Conservation (phyloP, 371 early-diverging fungal species). For the Mucor lusitanicus region DNA sequence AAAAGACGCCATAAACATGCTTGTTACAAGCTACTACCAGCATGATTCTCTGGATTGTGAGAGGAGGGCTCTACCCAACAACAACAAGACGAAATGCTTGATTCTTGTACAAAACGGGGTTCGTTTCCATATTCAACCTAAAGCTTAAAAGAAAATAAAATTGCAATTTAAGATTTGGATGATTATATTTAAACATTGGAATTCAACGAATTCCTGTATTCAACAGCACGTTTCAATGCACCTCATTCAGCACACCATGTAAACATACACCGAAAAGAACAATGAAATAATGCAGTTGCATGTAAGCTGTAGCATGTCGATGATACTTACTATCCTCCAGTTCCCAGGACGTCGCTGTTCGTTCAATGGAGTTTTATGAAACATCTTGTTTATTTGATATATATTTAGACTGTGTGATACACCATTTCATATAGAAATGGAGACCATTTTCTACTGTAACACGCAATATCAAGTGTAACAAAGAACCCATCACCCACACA, state of each 20-base stretch:
- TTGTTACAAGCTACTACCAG: too few relatives aligned
- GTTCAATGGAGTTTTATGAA: neutral
- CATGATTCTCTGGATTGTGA: too few relatives aligned
- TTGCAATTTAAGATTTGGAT: neutral
- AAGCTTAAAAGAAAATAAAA: neutral
- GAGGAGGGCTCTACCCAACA: too few relatives aligned
- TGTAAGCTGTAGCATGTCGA: neutral
- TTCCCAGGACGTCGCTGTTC: neutral
- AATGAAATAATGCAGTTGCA: neutral
- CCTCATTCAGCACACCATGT: neutral
- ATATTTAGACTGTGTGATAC: neutral
- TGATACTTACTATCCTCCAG: neutral
- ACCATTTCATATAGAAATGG: neutral
- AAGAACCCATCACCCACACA: neutral
- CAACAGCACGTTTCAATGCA: neutral
- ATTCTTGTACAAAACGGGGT: neutral
- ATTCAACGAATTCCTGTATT: neutral
- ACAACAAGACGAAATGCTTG: neutral
- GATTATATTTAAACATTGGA: neutral
- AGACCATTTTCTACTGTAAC: neutral
- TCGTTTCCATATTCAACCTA: neutral
- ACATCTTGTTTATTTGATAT: neutral
- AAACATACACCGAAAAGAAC: neutral
- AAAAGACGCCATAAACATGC: too few relatives aligned
- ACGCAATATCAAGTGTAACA: neutral